Percentiles rank a stretch among this genome's conserved stretches.
phyloP scores from a whole-genome alignment of 805 yeast genomes.

The Wickerhamiella kazuoi region DNA sequence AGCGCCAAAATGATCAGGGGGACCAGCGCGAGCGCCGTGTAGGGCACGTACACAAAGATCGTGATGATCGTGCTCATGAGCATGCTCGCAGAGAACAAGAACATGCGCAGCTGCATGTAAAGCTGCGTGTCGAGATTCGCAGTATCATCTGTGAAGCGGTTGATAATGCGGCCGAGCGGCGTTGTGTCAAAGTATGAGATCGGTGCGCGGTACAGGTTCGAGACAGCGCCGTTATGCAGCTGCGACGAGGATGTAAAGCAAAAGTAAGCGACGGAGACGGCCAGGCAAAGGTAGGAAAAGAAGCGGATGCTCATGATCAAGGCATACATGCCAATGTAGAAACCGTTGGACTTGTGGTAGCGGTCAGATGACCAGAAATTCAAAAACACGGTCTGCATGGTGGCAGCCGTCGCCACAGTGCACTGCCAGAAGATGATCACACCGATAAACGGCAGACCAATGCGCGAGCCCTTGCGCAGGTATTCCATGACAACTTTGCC shows the following conservation, averaged over 20 bases:
- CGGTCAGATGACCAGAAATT: constrained; percentile 59
- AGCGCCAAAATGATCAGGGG: constrained; percentile 34
- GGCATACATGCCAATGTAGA: constrained; percentile 54
- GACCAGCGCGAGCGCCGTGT: constrained; percentile 40
- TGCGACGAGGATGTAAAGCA: constrained; percentile 35
- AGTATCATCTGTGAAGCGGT: constrained; percentile 75
- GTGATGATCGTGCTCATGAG: constrained; percentile 47
- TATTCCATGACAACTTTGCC: constrained; percentile 33
- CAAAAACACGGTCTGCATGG: constrained; percentile 26
- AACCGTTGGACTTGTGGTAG: constrained; percentile 32
- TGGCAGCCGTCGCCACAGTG: constrained; percentile 32
- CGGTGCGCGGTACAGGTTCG: constrained; percentile 51
- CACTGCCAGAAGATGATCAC: constrained; percentile 10
- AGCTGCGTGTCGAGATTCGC: constrained; percentile 70
- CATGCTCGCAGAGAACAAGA: constrained; percentile 35
- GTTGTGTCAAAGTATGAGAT: constrained; percentile 73
- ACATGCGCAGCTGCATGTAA: constrained; percentile 47
- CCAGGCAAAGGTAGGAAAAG: background rate
- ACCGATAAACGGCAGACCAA: constrained; percentile 17
- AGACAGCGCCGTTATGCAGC: constrained; percentile 46
- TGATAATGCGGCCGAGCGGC: constrained; percentile 73
- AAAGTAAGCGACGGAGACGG: constrained; percentile 21
- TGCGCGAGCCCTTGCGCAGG: constrained; percentile 28
- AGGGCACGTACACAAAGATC: constrained; percentile 55
- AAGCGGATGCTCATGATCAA: constrained; percentile 33